Conservation (phyloP, 2,329 filamentous ascomycete species). For the Diaporthe caulivora region DNA sequence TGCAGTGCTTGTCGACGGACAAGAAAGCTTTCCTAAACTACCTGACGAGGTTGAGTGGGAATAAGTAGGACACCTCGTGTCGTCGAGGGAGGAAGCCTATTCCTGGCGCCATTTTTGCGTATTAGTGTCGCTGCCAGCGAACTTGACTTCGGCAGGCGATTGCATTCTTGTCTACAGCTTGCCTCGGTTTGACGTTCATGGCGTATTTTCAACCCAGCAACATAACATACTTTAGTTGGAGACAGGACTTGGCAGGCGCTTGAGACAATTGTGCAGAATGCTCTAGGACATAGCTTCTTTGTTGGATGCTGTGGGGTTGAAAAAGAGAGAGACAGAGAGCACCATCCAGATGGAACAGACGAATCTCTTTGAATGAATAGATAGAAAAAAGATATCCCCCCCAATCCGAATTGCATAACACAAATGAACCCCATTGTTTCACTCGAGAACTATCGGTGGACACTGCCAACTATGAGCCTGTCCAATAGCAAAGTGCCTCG, state of each 20-base stretch:
- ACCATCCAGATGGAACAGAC: background rate
- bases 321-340: background rate
- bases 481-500: background rate
- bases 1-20: slow-evolving; percentile 70
- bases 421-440: background rate
- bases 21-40: slow-evolving; percentile 75
- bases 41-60: slow-evolving; percentile 59
- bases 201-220: background rate
- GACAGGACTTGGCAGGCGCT: background rate
- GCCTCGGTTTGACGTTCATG: background rate
- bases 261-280: background rate
- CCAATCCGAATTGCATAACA: slow-evolving; percentile 27
- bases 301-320: background rate
- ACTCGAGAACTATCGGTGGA: too few relatives aligned
- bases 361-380: slow-evolving; percentile 15
- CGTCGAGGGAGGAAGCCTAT: slow-evolving; percentile 14
- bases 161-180: background rate
- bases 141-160: background rate
- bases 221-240: slow-evolving; percentile 10
- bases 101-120: background rate
- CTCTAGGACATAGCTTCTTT: background rate
- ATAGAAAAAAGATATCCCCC: slow-evolving; percentile 38
- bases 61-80: background rate
- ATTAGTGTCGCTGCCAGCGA: background rate
- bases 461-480: too few relatives aligned